Evolutionary conservation across 106 monocot species (phyloP).

Genomic region (Dendrobium catenatum): DNA sequence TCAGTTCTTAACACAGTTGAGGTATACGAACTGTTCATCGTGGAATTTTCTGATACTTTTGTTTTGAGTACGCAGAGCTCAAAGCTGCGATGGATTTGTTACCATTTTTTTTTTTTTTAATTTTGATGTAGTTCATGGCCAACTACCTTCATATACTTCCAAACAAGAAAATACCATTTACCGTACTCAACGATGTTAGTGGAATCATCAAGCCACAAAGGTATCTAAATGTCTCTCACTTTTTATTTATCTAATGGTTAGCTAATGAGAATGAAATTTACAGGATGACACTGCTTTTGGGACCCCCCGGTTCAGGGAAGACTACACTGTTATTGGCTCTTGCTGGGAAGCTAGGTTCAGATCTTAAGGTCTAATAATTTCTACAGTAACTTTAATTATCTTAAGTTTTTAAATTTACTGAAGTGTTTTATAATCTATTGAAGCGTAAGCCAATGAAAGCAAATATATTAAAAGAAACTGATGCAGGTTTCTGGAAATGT

Average conservation of each 20-base stretch:
- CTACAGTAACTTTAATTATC: no score
- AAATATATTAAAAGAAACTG: no score
- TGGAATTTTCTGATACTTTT: no score
- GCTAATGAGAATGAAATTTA: no score
- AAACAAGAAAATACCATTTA: slow-evolving; percentile 27
- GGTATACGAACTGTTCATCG: not conserved
- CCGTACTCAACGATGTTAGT: slow-evolving; percentile 33
- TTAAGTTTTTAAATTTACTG: no score
- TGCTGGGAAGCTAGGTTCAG: not conserved
- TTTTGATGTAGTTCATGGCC: slow-evolving; percentile 4
- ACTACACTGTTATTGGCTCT: not conserved
- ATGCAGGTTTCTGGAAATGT: slow-evolving; percentile 22
- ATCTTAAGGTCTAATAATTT: not conserved
- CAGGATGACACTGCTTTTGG: slow-evolving; percentile 11
- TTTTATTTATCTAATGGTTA: no score
- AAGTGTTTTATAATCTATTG: no score
- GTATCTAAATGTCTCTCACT: no score
- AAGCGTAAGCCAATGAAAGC: no score
- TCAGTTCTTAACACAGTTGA: not conserved
- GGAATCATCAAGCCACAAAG: slow-evolving; percentile 36
- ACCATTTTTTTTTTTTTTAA: no score
- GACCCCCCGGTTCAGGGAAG: slow-evolving; percentile 1
- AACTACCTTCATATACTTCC: slow-evolving; percentile 26
- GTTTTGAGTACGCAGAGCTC: no score
- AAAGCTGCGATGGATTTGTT: no score